Base-by-base conservation (phyloP, 2,329 filamentous ascomycete genomes). In the Fusarium robinianum region DNA sequence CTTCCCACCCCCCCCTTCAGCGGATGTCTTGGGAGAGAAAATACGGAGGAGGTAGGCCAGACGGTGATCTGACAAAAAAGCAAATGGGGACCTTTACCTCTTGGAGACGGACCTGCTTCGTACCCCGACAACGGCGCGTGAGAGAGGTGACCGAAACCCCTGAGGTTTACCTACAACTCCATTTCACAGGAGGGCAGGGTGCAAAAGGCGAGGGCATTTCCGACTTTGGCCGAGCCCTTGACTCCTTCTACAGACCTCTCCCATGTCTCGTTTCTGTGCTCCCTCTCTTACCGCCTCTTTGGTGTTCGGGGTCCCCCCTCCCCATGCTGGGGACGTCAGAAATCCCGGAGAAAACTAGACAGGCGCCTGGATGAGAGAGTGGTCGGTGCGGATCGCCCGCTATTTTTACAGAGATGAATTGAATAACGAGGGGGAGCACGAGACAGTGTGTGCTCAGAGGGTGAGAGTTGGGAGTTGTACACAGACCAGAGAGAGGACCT, bases 151-250 rank as follows among this genome's bases (percentile, higher is more conserved):
- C n/a, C n/a, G n/a, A n/a, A n/a, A n/a, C n/a, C n/a, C n/a, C n/a
- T n/a, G n/a, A n/a, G n/a, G n/a, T n/a, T n/a, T n/a, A n/a, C n/a
- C n/a, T n/a, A n/a, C n/a, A n/a, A n/a, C n/a, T n/a, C n/a, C n/a
- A 22, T 21, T 10, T 33, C 19, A 25, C 30, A 15, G 19, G 26
- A 21, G 40, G 34, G 11, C 33, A 36, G 30, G 38, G 16, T 33
- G 25, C 31, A 15, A 29, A 17, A 38, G 38, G 32, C 36, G 21
- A 51, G 40, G 24, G 31, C 9, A n/a, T n/a, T 41, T 51, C 57
- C 57, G 57, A 41, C 47, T 58, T 60, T 60, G 57, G 50, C 57
- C 57, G 57, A 58, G 40, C 21, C 14, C 22, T 35, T 35, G 49
- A 45, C 40, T 46, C 27, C 18, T 41, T 46, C 36, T 42, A 39